These are phyloP conservation scores for Phytophthora sp. DNA, from an alignment of 352 stramenopile genomes.

Conservation along the genomic window DNA sequence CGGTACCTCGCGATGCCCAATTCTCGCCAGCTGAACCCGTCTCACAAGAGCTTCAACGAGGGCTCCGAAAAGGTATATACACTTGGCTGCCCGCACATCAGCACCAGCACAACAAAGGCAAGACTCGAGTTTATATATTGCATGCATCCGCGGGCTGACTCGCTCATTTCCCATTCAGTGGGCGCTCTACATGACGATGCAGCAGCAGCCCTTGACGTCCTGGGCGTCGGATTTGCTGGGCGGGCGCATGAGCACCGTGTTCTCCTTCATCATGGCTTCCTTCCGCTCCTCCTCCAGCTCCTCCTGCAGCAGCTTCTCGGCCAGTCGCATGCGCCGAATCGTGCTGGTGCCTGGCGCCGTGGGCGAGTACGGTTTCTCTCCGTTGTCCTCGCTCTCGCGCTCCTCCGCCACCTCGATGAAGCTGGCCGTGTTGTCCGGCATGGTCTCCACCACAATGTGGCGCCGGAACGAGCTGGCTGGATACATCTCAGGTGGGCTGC, in stretches of 20 bases:
- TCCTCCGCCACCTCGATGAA: constrained; percentile 70
- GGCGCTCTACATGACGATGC: constrained; percentile 62
- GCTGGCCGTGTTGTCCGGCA: constrained; percentile 60
- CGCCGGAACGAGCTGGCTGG: constrained; percentile 55
- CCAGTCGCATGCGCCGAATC: constrained; percentile 74
- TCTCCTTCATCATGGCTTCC: constrained; percentile 62
- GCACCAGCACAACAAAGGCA: neutral
- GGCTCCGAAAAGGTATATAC: constrained; percentile 9
- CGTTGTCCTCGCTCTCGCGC: constrained; percentile 34
- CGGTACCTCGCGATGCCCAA: neutral
- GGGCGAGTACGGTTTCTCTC: constrained; percentile 68
- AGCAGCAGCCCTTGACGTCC: constrained; percentile 52
- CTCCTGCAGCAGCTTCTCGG: constrained; percentile 62
- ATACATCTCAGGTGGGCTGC: constrained; percentile 36
- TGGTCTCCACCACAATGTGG: constrained; percentile 68
- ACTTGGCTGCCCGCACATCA: constrained; percentile 3
- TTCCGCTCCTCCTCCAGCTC: constrained; percentile 64
- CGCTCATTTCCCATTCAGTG: constrained; percentile 1
- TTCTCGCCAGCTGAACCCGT: neutral
- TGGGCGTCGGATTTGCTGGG: constrained; percentile 35
- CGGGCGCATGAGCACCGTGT: constrained; percentile 41
- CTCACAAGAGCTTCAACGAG: constrained; percentile 23
- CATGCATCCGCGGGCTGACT: constrained; percentile 19
- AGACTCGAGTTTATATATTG: constrained; percentile 30
- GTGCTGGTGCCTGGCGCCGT: constrained; percentile 61